Evolutionary conservation across 129 eudicot species (phyloP).

Genomic region (Deinandra increscens): DNA sequence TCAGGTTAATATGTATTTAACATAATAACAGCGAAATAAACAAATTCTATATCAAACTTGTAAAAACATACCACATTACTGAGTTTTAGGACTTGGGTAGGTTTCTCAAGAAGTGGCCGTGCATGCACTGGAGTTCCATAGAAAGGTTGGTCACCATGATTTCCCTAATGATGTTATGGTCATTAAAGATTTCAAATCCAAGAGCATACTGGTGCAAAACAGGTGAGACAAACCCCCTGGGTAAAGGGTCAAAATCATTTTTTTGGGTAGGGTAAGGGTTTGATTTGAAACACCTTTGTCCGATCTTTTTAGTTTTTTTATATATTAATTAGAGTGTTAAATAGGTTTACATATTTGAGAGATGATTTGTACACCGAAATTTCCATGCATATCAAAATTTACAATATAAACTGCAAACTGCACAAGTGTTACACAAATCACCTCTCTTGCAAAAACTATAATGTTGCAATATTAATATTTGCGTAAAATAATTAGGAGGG

Average conservation of each 20-base stretch:
- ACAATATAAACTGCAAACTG: background rate
- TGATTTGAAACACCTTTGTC: background rate
- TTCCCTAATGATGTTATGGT: conserved; percentile 46
- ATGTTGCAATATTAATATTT: background rate
- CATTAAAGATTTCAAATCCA: conserved; percentile 6
- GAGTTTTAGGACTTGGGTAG: conserved; percentile 72
- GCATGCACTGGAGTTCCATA: conserved; percentile 87
- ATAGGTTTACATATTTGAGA: background rate
- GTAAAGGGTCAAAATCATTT: background rate
- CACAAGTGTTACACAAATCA: background rate
- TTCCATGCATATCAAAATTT: background rate
- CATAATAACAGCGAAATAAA: background rate
- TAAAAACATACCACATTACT: conserved; percentile 68
- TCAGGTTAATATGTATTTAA: background rate
- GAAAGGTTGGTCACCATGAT: conserved; percentile 44
- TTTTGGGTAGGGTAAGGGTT: background rate
- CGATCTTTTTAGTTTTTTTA: background rate
- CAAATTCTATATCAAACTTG: background rate
- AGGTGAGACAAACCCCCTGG: background rate
- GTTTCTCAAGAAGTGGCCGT: conserved; percentile 72
- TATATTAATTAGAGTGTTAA: background rate
- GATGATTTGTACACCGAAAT: background rate
- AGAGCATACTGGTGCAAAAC: background rate
- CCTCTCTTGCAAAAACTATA: conserved; percentile 3
- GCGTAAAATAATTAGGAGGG: background rate